phyloP scores from a whole-genome alignment of 2,329 filamentous ascomycete genomes.

The Colletotrichum costaricense region DNA sequence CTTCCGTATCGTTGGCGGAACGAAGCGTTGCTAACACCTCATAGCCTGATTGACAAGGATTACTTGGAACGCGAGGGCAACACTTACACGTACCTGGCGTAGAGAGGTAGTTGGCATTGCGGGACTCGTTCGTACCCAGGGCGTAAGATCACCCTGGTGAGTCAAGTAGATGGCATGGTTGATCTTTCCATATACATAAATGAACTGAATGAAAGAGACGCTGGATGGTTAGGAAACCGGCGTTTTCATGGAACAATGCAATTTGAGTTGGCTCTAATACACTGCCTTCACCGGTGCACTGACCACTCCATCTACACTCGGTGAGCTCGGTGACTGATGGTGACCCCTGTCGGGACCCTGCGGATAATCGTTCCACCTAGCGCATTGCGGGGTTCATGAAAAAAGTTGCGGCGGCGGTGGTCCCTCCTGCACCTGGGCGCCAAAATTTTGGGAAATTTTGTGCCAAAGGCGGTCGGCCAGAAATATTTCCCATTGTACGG shows the following conservation, averaged over 20 bases:
- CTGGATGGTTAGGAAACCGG: neutral
- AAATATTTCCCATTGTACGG: conserved; percentile 30
- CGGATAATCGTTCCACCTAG: conserved; percentile 38
- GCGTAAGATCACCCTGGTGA: neutral
- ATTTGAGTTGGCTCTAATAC: neutral
- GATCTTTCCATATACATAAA: neutral
- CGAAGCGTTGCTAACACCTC: conserved; percentile 41
- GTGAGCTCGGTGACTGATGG: neutral
- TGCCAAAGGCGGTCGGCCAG: conserved; percentile 35
- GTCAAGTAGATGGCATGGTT: neutral
- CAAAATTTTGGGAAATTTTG: conserved; percentile 36
- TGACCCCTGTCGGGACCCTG: conserved; percentile 19
- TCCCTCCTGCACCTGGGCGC: conserved; percentile 14
- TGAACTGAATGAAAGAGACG: neutral
- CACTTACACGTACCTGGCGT: conserved; percentile 78
- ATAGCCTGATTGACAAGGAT: conserved; percentile 89
- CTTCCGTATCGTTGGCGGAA: neutral
- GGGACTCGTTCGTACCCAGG: neutral
- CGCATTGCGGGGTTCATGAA: conserved; percentile 39
- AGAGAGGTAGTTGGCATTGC: conserved; percentile 29
- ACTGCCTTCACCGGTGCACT: neutral
- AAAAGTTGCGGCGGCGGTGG: conserved; percentile 33
- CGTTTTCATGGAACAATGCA: neutral
- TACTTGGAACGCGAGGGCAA: conserved; percentile 86
- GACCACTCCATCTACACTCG: neutral